These are phyloP conservation scores for Zygosaccharomyces pseudobailii DNA, from an alignment of 1,139 yeast genomes.

Conservation along the genomic window DNA sequence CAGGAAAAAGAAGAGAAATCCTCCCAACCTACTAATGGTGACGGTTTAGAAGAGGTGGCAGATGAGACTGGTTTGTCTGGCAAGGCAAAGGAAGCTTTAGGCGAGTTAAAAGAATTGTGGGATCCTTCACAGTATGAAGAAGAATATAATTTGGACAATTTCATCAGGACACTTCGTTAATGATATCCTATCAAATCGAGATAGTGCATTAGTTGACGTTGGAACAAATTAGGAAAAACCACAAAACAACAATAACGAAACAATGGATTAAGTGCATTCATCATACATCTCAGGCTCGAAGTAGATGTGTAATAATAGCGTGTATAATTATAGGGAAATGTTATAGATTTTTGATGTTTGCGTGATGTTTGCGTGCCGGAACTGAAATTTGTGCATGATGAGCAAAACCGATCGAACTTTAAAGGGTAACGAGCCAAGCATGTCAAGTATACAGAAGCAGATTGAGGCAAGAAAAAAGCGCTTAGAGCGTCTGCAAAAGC, in stretches of 20 bases:
- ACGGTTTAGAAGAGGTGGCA: slow-evolving; percentile 35
- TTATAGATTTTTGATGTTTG: neutral
- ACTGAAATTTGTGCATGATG: neutral
- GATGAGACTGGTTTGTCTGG: slow-evolving; percentile 40
- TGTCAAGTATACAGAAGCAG: slow-evolving; percentile 11
- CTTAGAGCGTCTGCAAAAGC: slow-evolving; percentile 6
- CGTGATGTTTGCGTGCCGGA: neutral
- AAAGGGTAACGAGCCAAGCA: neutral
- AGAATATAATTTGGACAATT: slow-evolving; percentile 88
- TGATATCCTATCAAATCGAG: neutral
- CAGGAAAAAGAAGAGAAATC: slow-evolving; percentile 34
- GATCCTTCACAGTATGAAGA: slow-evolving; percentile 95
- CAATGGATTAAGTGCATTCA: neutral
- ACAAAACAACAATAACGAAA: neutral
- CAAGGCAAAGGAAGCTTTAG: slow-evolving; percentile 46
- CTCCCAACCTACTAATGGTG: slow-evolving; percentile 33
- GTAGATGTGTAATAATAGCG: slow-evolving; percentile 1
- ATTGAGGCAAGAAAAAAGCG: slow-evolving; percentile 13
- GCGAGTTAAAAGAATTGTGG: slow-evolving; percentile 93
- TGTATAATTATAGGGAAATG: neutral
- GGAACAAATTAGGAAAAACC: neutral
- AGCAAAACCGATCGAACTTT: neutral
- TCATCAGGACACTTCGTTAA: slow-evolving; percentile 67
- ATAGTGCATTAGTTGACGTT: too few relatives aligned
- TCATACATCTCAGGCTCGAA: neutral